Base-by-base conservation (phyloP, 257 asterid species). In the Solanum lycopersicoides region DNA sequence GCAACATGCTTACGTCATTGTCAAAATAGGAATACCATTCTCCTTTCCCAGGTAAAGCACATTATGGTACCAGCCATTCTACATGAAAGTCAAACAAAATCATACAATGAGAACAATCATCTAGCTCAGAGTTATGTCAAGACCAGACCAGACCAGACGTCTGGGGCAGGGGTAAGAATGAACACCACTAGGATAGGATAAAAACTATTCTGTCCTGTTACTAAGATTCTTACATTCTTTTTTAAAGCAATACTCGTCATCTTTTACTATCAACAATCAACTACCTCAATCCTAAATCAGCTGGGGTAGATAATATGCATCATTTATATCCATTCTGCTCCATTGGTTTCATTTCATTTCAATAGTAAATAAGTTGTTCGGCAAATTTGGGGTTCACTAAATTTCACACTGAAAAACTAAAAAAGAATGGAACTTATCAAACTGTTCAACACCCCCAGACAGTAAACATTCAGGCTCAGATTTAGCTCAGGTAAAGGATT, bases 51-150 rank as follows among this genome's bases (percentile, higher is more conserved):
- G 84, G 93, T 91, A 95, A 47, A 95, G 88, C 75, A 95, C 97
- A 76, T 96, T 96, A 41, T 90, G 95, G 89, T 97, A 97, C 99
- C 99, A 97, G 87, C 97, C 98, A 68, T 59, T 87, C 99, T 95
- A 92, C 87, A 86, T 71, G 69, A 90, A 83, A 83, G 71, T 66
- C 45, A 32, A 89, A 42, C 83, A 86, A 75, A 86, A 80, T 47
- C 11, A 42, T 21, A 60, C 65, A 6, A 76, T 86, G n/a, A 83
- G 34, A 47, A 68, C 76, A 42, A 72, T 5, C 25, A 44, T 20
- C 15, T 21, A 35, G 60, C 45, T 82, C 83, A 53, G 65, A 86
- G 30, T 34, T 25, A 9, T 71, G 56, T n/a, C 83, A 44, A 77
- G 83, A 32, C 44, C 47, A 16, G 84, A 34, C 44, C 47, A 16